A percentile compares a stretch with the other conserved stretches of the same genome.
These are phyloP conservation scores for Eucalyptus virginea DNA, from an alignment of 345 rosid species.

Conservation along the genomic window DNA sequence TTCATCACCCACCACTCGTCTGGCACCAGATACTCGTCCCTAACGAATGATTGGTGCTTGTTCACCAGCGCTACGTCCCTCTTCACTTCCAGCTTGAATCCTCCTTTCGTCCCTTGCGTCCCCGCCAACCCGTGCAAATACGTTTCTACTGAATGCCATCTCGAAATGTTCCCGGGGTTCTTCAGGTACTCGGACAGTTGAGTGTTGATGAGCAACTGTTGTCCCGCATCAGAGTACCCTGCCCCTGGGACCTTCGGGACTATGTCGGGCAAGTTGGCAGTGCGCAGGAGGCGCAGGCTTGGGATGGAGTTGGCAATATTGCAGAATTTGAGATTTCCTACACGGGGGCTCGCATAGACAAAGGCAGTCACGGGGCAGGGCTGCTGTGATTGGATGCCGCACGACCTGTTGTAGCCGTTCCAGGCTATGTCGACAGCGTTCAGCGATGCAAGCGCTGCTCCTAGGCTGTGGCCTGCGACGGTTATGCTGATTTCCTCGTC, in stretches of 20 bases:
- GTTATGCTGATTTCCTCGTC: constrained; percentile 59
- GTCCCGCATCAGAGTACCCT: constrained; percentile 3
- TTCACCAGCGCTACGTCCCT: constrained; percentile 18
- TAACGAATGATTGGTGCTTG: constrained; percentile 5
- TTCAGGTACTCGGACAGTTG: constrained; percentile 5
- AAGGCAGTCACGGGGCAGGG: constrained; percentile 40
- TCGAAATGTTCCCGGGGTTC: not conserved
- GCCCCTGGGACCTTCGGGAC: not conserved
- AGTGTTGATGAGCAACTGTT: constrained; percentile 9
- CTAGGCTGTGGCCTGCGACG: constrained; percentile 49
- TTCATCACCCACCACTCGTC: constrained; percentile 30
- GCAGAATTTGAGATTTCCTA: constrained; percentile 26
- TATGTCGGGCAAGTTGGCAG: constrained; percentile 5
- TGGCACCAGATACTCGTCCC: constrained; percentile 31
- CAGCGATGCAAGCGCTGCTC: constrained; percentile 40
- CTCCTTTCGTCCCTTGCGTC: constrained; percentile 1
- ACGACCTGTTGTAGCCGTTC: constrained; percentile 3
- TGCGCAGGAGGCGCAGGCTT: constrained; percentile 9
- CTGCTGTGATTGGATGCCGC: not conserved
- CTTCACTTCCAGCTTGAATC: constrained; percentile 5
- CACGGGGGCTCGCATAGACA: constrained; percentile 34
- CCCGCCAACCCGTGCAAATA: constrained; percentile 27
- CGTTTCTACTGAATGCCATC: constrained; percentile 14
- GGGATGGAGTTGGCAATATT: not conserved
- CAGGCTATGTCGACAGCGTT: constrained; percentile 39